Conservation (phyloP, 2,329 filamentous ascomycete genomes). For the Pseudogymnoascus destructans region DNA sequence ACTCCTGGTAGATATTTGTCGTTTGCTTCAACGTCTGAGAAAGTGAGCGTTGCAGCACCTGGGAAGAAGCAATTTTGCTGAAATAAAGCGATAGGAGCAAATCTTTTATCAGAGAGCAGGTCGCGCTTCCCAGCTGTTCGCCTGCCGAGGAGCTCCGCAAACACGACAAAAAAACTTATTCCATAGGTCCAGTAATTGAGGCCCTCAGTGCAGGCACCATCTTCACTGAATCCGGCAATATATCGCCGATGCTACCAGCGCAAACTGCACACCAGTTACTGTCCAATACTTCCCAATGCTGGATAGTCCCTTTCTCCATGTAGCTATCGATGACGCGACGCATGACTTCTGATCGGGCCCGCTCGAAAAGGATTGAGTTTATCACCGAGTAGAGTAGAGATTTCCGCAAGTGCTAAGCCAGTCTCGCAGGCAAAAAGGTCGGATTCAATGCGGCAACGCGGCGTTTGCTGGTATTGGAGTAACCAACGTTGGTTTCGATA, state of each 20-base stretch:
- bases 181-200: not conserved
- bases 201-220: not conserved
- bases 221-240: not conserved
- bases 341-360: not conserved
- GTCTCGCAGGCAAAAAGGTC: conserved; percentile 3
- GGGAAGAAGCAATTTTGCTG: not conserved
- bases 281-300: not conserved
- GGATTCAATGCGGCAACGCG: not conserved
- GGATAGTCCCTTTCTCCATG: not conserved
- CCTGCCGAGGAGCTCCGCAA: not conserved
- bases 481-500: not conserved
- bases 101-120: not conserved
- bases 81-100: not conserved
- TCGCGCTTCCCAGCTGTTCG: not conserved
- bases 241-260: not conserved
- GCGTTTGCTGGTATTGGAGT: not conserved
- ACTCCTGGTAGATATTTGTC: not conserved
- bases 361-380: not conserved
- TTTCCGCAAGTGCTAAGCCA: not conserved
- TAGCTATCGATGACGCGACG: not conserved
- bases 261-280: conserved; percentile 5
- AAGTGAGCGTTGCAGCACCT: not conserved
- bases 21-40: not conserved
- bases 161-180: not conserved
- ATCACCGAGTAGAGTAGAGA: not conserved